phyloP scores from a whole-genome alignment of 306 rosid genomes.

The Pyrus bretschneideri region DNA sequence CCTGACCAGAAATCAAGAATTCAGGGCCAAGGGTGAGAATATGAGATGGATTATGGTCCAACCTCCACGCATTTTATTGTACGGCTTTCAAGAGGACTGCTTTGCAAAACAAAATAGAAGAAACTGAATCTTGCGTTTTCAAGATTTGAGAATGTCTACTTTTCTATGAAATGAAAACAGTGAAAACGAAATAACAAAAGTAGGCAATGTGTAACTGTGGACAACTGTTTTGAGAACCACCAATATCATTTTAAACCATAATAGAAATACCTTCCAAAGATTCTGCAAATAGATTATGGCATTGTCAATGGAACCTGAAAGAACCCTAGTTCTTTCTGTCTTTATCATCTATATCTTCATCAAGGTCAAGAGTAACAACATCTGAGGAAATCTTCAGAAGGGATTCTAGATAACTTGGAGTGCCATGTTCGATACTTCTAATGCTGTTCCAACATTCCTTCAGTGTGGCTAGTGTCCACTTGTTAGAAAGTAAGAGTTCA shows the following conservation, averaged over 20 bases:
- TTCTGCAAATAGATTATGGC: conserved; percentile 75
- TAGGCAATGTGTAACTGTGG: neutral
- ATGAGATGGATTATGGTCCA: neutral
- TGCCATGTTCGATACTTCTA: conserved; percentile 22
- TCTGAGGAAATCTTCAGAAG: conserved; percentile 51
- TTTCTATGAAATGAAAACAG: neutral
- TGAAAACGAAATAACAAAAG: neutral
- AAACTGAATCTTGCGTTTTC: neutral
- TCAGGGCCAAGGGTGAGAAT: neutral
- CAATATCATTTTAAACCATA: conserved; percentile 14
- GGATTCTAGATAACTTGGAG: conserved; percentile 54
- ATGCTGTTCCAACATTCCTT: conserved; percentile 51
- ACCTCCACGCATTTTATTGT: neutral
- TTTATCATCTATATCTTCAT: conserved; percentile 78
- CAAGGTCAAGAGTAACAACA: conserved; percentile 33
- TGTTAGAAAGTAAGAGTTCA: conserved; percentile 61
- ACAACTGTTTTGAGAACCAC: neutral
- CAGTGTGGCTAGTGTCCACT: conserved; percentile 37
- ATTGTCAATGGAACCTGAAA: conserved; percentile 76
- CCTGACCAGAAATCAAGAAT: neutral
- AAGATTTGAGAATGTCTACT: neutral
- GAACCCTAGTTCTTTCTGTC: conserved; percentile 81
- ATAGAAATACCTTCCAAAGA: conserved; percentile 70
- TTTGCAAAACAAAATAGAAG: neutral
- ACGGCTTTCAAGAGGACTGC: neutral